A percentile compares a stretch with the other conserved stretches of the same genome.
phyloP scores from a whole-genome alignment of 179 eudicot genomes.

The Camellia oleifera region DNA sequence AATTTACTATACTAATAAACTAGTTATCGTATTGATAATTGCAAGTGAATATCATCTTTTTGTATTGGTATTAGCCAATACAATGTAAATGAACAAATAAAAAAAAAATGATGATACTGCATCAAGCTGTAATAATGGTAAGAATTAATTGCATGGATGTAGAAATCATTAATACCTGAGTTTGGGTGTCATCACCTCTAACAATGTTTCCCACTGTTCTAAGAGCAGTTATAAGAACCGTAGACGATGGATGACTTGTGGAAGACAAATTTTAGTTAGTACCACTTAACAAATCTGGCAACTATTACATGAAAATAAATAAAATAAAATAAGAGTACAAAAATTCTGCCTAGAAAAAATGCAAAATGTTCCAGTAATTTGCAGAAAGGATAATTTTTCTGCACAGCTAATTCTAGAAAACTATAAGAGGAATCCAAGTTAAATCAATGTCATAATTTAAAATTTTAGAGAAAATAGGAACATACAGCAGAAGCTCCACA shows the following conservation, averaged over 20 bases:
- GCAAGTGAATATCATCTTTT: too few species aligned
- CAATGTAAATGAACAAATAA: neutral
- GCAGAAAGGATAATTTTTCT: slow-evolving; percentile 10
- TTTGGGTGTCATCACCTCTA: slow-evolving; percentile 61
- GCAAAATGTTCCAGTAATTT: slow-evolving; percentile 37
- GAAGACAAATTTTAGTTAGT: neutral
- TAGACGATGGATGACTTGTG: slow-evolving; percentile 17
- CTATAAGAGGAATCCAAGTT: neutral
- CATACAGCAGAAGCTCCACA: slow-evolving; percentile 74
- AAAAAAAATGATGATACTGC: neutral
- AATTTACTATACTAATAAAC: too few species aligned
- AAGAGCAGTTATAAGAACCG: slow-evolving; percentile 34
- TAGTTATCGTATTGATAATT: too few species aligned
- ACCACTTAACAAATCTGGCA: slow-evolving; percentile 35
- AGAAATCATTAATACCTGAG: slow-evolving; percentile 37
- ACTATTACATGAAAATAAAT: neutral
- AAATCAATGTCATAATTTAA: neutral
- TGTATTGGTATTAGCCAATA: too few species aligned
- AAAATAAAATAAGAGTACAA: neutral
- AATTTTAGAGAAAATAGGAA: slow-evolving; percentile 14
- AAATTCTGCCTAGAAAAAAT: slow-evolving; percentile 33
- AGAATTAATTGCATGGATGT: too few species aligned
- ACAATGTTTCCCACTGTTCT: slow-evolving; percentile 68
- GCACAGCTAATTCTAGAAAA: neutral
- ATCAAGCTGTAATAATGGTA: neutral